A percentile compares a stretch with the other conserved stretches of the same genome.
Evolutionary conservation across 306 rosid species (phyloP).

Genomic region (Vachellia pachyceras): DNA sequence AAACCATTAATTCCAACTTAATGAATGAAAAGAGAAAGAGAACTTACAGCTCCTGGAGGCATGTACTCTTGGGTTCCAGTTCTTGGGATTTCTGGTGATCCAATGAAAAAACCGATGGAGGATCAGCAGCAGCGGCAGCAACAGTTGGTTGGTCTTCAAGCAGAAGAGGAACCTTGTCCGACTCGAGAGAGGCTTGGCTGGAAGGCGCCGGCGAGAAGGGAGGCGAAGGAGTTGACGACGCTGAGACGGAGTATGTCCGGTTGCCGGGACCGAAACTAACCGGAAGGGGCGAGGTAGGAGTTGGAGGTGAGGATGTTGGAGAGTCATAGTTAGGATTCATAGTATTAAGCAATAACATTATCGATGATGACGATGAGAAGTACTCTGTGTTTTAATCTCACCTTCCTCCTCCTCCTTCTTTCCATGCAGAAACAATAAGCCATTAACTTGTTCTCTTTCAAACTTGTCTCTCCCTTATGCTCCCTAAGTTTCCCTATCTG

Average conservation of each 20-base stretch:
- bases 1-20: not conserved
- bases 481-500: not conserved
- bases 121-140: constrained; percentile 12
- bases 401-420: constrained; percentile 24
- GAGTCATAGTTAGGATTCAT: constrained; percentile 43
- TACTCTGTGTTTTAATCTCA: constrained; percentile 24
- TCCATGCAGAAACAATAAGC: not conserved
- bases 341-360: constrained; percentile 32
- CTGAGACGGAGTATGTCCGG: constrained; percentile 58
- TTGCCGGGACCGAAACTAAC: constrained; percentile 74
- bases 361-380: too few relatives aligned
- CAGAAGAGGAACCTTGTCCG: constrained; percentile 61
- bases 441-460: constrained; percentile 22
- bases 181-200: constrained; percentile 46
- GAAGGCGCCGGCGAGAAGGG: constrained; percentile 65
- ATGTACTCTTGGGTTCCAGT: constrained; percentile 52
- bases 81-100: constrained; percentile 52
- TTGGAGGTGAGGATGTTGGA: constrained; percentile 79
- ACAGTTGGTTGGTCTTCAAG: constrained; percentile 7
- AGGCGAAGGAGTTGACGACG: constrained; percentile 65
- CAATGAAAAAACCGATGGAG: constrained; percentile 57
- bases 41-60: constrained; percentile 74
- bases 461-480: not conserved
- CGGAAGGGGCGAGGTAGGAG: constrained; percentile 88
- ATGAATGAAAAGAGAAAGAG: not conserved